Evolutionary conservation across 441 rosid species (phyloP).

Genomic region (Erodium moschatum): DNA sequence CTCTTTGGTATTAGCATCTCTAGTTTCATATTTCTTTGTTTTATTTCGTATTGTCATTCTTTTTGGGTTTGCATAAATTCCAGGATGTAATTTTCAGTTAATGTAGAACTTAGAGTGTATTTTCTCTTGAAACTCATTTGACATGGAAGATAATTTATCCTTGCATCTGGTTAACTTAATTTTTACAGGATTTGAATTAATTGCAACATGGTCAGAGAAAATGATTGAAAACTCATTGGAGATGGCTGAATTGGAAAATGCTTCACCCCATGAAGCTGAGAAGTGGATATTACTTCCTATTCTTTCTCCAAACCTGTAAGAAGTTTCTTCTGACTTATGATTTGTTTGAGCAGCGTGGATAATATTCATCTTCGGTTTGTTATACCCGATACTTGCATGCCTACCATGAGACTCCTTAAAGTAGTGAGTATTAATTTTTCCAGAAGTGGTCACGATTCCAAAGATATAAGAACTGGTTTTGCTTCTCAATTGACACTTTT

Average conservation of each 20-base stretch:
- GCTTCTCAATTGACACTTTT: conserved; percentile 74
- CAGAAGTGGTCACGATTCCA: conserved; percentile 43
- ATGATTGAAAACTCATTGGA: conserved; percentile 72
- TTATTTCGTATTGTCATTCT: conserved; percentile 1
- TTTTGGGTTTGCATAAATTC: conserved; percentile 7
- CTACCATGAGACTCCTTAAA: conserved; percentile 14
- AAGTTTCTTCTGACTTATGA: conserved; percentile 15
- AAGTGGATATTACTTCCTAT: conserved; percentile 69
- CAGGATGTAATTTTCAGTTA: conserved; percentile 16
- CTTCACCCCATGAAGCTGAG: conserved; percentile 87
- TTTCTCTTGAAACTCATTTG: conserved; percentile 12
- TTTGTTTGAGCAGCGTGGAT: conserved; percentile 16
- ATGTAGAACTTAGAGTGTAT: conserved; percentile 6
- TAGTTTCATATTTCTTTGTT: neutral
- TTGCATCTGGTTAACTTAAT: conserved; percentile 20
- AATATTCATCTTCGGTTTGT: neutral
- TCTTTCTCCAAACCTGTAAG: conserved; percentile 64
- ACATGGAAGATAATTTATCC: conserved; percentile 15
- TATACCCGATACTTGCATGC: neutral
- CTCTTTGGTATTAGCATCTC: neutral
- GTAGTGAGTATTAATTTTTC: conserved; percentile 5
- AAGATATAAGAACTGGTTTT: conserved; percentile 59
- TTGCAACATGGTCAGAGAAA: conserved; percentile 66
- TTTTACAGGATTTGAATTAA: conserved; percentile 62
- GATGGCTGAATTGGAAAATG: conserved; percentile 96